phyloP scores from a whole-genome alignment of 768 basidiomycete species.

The Phaffia australis region DNA sequence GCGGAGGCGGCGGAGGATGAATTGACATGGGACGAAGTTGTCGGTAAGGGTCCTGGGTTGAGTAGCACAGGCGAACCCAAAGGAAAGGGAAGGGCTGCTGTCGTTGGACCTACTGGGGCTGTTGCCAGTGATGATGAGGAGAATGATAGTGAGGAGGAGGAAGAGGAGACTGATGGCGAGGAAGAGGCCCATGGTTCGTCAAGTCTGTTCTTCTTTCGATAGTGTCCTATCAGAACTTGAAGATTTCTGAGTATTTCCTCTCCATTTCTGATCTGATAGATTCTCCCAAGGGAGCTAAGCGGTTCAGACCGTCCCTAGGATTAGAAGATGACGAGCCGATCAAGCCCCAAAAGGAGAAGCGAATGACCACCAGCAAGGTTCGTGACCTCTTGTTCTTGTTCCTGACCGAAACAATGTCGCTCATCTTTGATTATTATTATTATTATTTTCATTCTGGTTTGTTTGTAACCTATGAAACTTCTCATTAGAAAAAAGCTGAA shows the following conservation, averaged over 20 bases:
- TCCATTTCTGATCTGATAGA: neutral
- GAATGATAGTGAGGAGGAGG: constrained; percentile 28
- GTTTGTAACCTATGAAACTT: constrained; percentile 1
- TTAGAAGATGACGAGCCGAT: constrained; percentile 17
- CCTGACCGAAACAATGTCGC: too few species aligned
- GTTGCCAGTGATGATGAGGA: constrained; percentile 32
- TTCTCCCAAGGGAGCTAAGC: constrained; percentile 14
- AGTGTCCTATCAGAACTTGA: neutral
- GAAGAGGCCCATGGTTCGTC: constrained; percentile 12
- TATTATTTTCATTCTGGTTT: neutral
- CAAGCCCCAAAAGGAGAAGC: constrained; percentile 50
- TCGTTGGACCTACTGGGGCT: constrained; percentile 12
- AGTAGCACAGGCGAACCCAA: constrained; percentile 37
- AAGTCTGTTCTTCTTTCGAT: constrained; percentile 2
- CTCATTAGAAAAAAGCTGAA: constrained; percentile 61
- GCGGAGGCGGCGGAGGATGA: constrained; percentile 29
- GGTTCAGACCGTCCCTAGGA: constrained; percentile 1
- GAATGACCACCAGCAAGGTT: constrained; percentile 93
- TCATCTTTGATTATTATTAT: neutral
- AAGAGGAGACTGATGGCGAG: constrained; percentile 34
- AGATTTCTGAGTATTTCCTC: neutral
- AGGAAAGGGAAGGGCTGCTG: constrained; percentile 25
- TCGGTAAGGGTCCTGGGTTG: constrained; percentile 46
- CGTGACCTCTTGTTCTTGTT: constrained; percentile 18
- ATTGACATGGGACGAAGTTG: constrained; percentile 79